Percentiles rank a stretch among this genome's conserved stretches.
Conservation (phyloP, 768 basidiomycete genomes). For the Cyathus striatus region DNA sequence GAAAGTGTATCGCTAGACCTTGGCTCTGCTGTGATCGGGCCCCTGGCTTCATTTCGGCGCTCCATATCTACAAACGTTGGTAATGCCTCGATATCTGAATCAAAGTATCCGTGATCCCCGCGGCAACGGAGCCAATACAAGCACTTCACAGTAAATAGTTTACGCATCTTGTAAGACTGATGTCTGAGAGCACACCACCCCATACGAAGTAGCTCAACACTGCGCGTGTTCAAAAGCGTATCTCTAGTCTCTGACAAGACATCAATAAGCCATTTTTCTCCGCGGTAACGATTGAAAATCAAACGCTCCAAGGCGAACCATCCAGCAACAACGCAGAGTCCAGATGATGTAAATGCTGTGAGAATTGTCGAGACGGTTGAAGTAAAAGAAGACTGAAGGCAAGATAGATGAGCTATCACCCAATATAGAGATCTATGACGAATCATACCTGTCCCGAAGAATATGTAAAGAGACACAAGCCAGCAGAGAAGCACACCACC, state of each 20-base stretch:
- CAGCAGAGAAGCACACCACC: constrained; percentile 77
- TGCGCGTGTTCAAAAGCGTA: constrained; percentile 21
- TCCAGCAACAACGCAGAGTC: constrained; percentile 61
- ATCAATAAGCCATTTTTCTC: constrained; percentile 67
- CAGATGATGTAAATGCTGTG: constrained; percentile 69
- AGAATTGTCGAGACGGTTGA: constrained; percentile 73
- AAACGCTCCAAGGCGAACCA: constrained; percentile 73
- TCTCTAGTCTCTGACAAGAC: constrained; percentile 40
- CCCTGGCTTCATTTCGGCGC: too few species aligned
- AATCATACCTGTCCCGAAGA: constrained; percentile 58
- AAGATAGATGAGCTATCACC: neutral
- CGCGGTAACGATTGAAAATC: constrained; percentile 56
- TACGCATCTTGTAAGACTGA: too few species aligned
- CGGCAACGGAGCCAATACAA: too few species aligned
- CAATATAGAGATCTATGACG: neutral
- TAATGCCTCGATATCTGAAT: too few species aligned
- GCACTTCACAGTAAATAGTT: too few species aligned
- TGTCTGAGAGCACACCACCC: constrained; percentile 8
- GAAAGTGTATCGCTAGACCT: too few species aligned
- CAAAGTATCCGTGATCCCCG: too few species aligned
- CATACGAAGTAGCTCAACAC: constrained; percentile 9
- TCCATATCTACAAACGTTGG: too few species aligned
- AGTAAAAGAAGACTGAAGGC: constrained; percentile 53
- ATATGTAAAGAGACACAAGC: constrained; percentile 75
- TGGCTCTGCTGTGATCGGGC: too few species aligned